Evolutionary conservation across 2,329 filamentous ascomycete genomes (phyloP).

Genomic region (Diaporthe longicolla): DNA sequence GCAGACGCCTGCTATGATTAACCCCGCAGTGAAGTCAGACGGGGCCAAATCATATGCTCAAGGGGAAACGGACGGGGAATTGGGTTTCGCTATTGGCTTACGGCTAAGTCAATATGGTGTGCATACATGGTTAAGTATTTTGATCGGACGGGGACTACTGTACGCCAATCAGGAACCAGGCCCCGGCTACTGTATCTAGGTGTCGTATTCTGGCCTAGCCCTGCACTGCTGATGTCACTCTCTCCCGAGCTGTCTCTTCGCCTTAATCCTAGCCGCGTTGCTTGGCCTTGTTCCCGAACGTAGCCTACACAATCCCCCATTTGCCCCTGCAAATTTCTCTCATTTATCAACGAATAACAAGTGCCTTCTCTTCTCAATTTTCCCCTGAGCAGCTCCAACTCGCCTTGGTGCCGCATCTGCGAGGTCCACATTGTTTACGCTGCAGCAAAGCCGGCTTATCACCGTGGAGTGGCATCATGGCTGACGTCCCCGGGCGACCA

Average conservation of each 20-base stretch:
- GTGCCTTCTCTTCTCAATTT: background rate
- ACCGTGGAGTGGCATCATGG: constrained; percentile 17
- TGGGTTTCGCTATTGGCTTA: constrained; percentile 16
- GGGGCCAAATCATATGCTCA: background rate
- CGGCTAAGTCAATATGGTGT: background rate
- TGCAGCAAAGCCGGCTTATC: constrained; percentile 19
- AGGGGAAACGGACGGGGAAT: constrained; percentile 5
- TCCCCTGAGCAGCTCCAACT: background rate
- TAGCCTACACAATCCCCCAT: background rate
- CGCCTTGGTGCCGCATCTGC: background rate
- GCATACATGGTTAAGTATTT: background rate
- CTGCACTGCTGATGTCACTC: constrained; percentile 23
- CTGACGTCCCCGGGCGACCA: constrained; percentile 7
- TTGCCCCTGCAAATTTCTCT: constrained; percentile 20
- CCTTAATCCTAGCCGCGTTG: constrained; percentile 5
- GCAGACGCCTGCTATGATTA: background rate
- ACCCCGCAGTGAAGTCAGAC: constrained; percentile 29
- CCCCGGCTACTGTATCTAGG: background rate
- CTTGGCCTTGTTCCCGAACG: constrained; percentile 15
- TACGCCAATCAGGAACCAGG: constrained; percentile 22
- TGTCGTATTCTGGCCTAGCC: background rate
- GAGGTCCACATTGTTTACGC: constrained; percentile 9
- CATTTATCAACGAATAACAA: background rate
- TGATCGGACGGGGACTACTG: background rate
- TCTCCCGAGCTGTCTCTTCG: constrained; percentile 9